Base-by-base conservation (phyloP, 768 basidiomycete genomes). In the Boletus sp. region DNA sequence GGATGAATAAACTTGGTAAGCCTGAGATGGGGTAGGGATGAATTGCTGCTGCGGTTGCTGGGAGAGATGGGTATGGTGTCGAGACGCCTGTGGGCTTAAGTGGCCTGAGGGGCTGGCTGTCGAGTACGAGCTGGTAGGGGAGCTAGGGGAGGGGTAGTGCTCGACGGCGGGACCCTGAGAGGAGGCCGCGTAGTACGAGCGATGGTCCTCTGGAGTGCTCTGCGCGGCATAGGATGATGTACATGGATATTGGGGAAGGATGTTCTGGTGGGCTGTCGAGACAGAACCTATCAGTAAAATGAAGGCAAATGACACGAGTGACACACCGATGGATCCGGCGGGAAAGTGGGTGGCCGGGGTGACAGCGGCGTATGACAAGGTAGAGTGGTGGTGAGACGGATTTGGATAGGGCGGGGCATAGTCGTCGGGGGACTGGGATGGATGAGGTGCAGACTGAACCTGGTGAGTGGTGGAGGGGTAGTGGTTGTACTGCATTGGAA, bases 1-100 rank as follows among this genome's bases (percentile, higher is more conserved):
- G 15, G 63, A 69, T 4, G 74, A 69, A 57, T 76, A 75, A 29
- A 67, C 61, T 32, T 72, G 72, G 55, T 67, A 73, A 6, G 76
- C 58, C 49, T 82, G 78, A 4, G 78, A 78, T 7, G 81, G 80
- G 1, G 81, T 81, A 5, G 80, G 78, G 41, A 81, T 78, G 61
- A 82, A 82, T 7, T 73, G 72, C 3, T 64, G 65, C 24, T 68
- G 59, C 3, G 63, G 62, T 6, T 63, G 56, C 64, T 59, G 63
- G 30, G 63, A 0, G 30, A 48, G 55, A 10, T 65, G 65, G 30
- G 37, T 3, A 9, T 54, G 67, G 45, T 62, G 67, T 47, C 62
- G 63, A 45, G 59, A 57, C 32, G 60, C 1, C 40, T 61, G 64
- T n/a, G 57, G 44, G 49, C 29, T 63, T 42, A 63, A 20, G 29